Evolutionary conservation across 108 stramenopile genomes (phyloP).

Genomic region (Fragilariopsis cylindrus): DNA sequence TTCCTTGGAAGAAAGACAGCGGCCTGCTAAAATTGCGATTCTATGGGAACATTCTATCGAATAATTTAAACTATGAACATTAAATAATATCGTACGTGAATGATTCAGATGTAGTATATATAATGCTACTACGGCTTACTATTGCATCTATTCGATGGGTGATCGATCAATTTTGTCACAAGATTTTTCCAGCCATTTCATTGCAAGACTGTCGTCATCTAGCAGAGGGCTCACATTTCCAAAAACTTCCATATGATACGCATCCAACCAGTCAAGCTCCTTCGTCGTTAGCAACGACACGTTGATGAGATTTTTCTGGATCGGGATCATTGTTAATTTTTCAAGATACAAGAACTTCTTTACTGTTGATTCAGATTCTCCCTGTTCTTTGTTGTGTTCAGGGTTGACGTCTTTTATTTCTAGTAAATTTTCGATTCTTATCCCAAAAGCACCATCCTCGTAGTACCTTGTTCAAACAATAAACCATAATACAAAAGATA

Average conservation of each 20-base stretch:
- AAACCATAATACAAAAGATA: too few species aligned
- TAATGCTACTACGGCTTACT: neutral
- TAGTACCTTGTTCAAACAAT: conserved; percentile 56
- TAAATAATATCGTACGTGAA: neutral
- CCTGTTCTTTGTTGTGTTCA: conserved; percentile 28
- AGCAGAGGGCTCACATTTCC: conserved; percentile 76
- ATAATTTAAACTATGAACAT: neutral
- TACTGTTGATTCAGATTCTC: conserved; percentile 30
- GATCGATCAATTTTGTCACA: conserved; percentile 68
- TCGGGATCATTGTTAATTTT: conserved; percentile 88
- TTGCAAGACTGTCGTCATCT: conserved; percentile 64
- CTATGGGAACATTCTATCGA: conserved; percentile 35
- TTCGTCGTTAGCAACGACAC: conserved; percentile 59
- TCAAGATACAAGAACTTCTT: conserved; percentile 83
- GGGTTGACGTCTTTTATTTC: conserved; percentile 66
- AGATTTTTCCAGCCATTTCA: conserved; percentile 74
- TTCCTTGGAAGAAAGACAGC: conserved; percentile 55
- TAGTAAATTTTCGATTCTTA: conserved; percentile 93
- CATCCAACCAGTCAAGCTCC: conserved; percentile 89
- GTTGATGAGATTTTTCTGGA: conserved; percentile 86
- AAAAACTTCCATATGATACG: conserved; percentile 79
- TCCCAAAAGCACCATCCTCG: conserved; percentile 91
- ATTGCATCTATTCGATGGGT: neutral
- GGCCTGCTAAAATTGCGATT: conserved; percentile 67
- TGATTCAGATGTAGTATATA: neutral